Evolutionary conservation across 2,329 filamentous ascomycete species (phyloP).

Genomic region (Aspergillus proliferans): DNA sequence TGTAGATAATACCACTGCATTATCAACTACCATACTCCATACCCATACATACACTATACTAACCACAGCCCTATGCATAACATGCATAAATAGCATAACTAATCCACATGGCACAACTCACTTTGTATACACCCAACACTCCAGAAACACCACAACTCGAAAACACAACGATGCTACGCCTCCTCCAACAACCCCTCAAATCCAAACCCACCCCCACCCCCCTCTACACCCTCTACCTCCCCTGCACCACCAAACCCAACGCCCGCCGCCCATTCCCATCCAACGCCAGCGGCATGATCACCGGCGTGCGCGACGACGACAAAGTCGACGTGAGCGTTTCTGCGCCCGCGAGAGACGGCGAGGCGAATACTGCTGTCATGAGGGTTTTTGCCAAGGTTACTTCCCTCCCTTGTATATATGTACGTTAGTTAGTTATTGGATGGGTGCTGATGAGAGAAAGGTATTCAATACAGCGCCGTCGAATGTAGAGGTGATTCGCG

Average conservation of each 20-base stretch:
- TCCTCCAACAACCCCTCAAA: neutral
- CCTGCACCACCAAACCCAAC: conserved; percentile 63
- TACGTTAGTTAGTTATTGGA: neutral
- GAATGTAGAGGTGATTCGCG: conserved; percentile 56
- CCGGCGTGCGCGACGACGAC: conserved; percentile 50
- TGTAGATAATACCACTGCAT: no score
- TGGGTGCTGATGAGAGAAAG: conserved; percentile 25
- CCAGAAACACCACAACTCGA: neutral
- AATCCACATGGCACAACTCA: neutral
- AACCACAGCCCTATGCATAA: neutral
- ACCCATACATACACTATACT: no score
- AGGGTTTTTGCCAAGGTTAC: conserved; percentile 56
- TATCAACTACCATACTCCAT: no score
- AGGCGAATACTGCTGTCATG: conserved; percentile 63
- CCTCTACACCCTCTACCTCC: conserved; percentile 48
- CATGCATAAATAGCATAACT: neutral
- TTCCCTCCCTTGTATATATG: conserved; percentile 22
- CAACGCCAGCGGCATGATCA: conserved; percentile 54
- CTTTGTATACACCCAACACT: neutral
- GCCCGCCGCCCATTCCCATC: conserved; percentile 22
- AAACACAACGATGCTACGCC: neutral
- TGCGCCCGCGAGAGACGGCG: conserved; percentile 59
- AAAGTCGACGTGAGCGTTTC: conserved; percentile 60
- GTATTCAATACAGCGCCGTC: conserved; percentile 58
- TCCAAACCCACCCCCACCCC: neutral